Evolutionary conservation across 176 grass and related monocot species (phyloP).

Genomic region (Tuctoria greenei): DNA sequence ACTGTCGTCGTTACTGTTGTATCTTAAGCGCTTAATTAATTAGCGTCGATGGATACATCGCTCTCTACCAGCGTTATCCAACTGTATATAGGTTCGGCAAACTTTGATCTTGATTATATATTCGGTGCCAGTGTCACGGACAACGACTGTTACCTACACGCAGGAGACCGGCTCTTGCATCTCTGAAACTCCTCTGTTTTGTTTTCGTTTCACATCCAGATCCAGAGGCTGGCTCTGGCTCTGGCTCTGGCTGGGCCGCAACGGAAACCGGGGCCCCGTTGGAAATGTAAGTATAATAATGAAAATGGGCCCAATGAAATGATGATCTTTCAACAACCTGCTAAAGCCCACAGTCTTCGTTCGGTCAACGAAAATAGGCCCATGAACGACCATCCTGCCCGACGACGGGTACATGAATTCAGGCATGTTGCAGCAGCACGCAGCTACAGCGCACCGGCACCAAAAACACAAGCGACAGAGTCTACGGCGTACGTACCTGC

Average conservation of each 20-base stretch:
- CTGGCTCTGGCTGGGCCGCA: not conserved
- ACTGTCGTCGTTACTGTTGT: not conserved
- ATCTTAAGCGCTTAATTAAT: not conserved
- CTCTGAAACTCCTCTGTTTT: slow-evolving; percentile 1
- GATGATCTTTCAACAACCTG: no score
- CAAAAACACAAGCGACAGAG: not conserved
- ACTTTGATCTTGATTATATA: slow-evolving; percentile 19
- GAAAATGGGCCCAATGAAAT: no score
- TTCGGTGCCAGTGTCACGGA: slow-evolving; percentile 19
- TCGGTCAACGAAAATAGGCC: no score
- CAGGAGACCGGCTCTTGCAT: slow-evolving; percentile 1
- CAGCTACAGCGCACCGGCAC: not conserved
- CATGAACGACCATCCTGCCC: no score
- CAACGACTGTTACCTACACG: slow-evolving; percentile 44
- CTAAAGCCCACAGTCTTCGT: no score
- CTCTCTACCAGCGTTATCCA: slow-evolving; percentile 13
- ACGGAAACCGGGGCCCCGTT: no score
- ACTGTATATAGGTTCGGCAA: slow-evolving; percentile 17
- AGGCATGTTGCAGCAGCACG: not conserved
- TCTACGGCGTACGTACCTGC: not conserved
- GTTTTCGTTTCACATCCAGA: not conserved
- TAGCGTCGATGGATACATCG: slow-evolving; percentile 18
- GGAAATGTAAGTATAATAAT: no score
- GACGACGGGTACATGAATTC: no score
- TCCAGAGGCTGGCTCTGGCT: no score